phyloP scores from a whole-genome alignment of 768 basidiomycete genomes.

The Sarcomyxa edulis region DNA sequence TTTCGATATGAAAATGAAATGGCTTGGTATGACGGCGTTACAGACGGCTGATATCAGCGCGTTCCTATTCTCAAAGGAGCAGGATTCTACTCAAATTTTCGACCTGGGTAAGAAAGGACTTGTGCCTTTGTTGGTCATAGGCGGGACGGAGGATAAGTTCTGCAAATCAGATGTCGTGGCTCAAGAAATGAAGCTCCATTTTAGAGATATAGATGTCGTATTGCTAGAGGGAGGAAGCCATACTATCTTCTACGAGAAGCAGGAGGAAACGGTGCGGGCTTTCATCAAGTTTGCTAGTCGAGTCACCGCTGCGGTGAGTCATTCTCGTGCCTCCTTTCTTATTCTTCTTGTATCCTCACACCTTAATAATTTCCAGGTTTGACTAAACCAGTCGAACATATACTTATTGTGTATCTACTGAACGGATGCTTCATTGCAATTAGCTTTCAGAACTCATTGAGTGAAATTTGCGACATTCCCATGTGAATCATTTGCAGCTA shows the following conservation, averaged over 20 bases:
- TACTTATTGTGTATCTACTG: too few species aligned
- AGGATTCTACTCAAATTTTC: constrained; percentile 19
- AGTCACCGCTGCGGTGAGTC: too few species aligned
- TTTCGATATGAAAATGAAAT: constrained; percentile 16
- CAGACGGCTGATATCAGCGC: constrained; percentile 14
- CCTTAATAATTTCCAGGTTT: too few species aligned
- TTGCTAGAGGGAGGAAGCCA: constrained; percentile 26
- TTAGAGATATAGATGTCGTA: constrained; percentile 24
- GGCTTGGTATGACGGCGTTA: constrained; percentile 16
- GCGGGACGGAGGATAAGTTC: constrained; percentile 20
- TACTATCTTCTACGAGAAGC: constrained; percentile 25
- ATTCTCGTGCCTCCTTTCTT: too few species aligned
- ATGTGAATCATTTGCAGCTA: too few species aligned
- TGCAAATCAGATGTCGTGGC: constrained; percentile 19
- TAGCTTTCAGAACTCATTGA: too few species aligned
- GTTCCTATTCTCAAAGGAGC: constrained; percentile 16
- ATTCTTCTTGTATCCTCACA: too few species aligned
- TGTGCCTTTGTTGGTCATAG: constrained; percentile 20
- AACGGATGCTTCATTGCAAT: too few species aligned
- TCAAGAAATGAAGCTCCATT: constrained; percentile 21
- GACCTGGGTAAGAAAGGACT: constrained; percentile 19
- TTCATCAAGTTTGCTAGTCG: too few species aligned
- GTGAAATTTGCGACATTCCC: too few species aligned
- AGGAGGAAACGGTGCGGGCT: constrained; percentile 22
- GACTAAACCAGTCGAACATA: too few species aligned